Percentiles rank a stretch among this genome's conserved stretches.
These are phyloP conservation scores for Salix brachista DNA, from an alignment of 345 rosid species.

Conservation along the genomic window DNA sequence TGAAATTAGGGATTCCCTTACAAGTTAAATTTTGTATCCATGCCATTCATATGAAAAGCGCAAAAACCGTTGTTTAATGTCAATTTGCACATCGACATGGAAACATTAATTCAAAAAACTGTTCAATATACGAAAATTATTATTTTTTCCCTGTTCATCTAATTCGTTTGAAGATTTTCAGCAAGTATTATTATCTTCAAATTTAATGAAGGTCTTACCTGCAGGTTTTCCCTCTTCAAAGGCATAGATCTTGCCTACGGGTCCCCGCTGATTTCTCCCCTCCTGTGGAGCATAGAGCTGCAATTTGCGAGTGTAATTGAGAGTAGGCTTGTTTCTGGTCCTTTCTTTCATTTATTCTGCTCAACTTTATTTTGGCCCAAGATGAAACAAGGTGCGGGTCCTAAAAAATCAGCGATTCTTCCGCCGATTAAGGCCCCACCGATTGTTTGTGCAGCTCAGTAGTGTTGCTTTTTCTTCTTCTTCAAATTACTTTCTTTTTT, in stretches of 20 bases:
- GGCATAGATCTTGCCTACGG: neutral
- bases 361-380: neutral
- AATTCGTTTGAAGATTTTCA: neutral
- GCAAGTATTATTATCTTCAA: neutral
- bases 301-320: neutral
- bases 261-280: neutral
- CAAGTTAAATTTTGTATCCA: neutral
- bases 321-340: neutral
- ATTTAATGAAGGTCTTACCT: neutral
- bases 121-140: neutral
- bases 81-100: no score
- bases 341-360: neutral
- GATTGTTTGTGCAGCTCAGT: no score
- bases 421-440: neutral
- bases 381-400: neutral
- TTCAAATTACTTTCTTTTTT: no score
- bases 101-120: neutral
- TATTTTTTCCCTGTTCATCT: neutral
- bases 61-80: neutral
- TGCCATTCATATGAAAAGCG: neutral
- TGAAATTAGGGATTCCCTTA: neutral
- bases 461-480: no score
- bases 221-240: neutral
- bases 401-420: neutral
- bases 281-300: neutral